Evolutionary conservation across 129 eudicot species (phyloP), one percentile per base, ranked within the genome.

Genomic region (Deinandra increscens): DNA sequence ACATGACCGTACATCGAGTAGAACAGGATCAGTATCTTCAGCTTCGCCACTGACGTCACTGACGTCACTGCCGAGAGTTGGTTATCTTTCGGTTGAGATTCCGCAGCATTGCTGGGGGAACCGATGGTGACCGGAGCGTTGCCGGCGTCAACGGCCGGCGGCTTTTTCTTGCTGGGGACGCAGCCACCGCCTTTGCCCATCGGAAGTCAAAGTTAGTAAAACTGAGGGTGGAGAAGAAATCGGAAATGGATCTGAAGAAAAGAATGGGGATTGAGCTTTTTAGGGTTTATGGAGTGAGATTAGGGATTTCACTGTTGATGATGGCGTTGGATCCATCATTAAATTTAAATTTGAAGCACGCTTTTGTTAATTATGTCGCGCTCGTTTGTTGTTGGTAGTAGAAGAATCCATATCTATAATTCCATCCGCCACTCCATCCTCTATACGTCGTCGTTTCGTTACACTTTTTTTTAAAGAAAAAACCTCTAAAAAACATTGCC

Each of bases 101-200:
- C 64, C 4, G 59, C 18, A 7, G 69, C 22, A 22, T 10, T 42
- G 72, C 38, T 65, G 29, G 68, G 69, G 18, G 79, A 68, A 7
- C 74, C 38, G 46, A 72, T 6, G 9, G 17, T 60, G 71, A 66
- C 64, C 22, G 85, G 81, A 56, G 74, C 44, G 7, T 70, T 43
- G 19, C 72, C 71, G 81, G 78, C 12, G 53, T 60, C 78, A 13
- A 75, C 70, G 18, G 73, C 66, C 31, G 84, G 83, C 20, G 82
- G 81, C 1, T 68, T 75, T 42, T 87, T 84, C 82, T 90, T 92
- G 89, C 96, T 92, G 5, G 98, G 91, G 5, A 92, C 95, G 71
- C 98, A 92, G 2, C 98, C 98, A 5, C 95, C 98, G 53, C 98
- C 98, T 88, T 92, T 92, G 33, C 98, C 98, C 98, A 92, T 92